A percentile compares a stretch with the other conserved stretches of the same genome.
Evolutionary conservation across 768 basidiomycete genomes (phyloP).

Genomic region (Trametes cinnabarina): DNA sequence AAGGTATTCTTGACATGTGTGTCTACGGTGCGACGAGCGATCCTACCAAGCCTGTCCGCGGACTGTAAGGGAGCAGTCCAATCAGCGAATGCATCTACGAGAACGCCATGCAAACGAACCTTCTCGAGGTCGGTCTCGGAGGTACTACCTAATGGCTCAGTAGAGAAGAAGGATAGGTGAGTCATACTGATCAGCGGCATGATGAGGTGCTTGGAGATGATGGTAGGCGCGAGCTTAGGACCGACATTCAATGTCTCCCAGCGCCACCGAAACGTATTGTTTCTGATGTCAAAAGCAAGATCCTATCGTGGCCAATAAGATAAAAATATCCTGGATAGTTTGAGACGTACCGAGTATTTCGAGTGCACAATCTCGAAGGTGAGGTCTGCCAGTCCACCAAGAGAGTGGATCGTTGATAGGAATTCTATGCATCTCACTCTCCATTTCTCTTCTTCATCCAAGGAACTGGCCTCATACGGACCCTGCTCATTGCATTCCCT

Average conservation of each 20-base stretch:
- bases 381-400: constrained; percentile 56
- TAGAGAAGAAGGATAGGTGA: constrained; percentile 64
- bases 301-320: constrained; percentile 45
- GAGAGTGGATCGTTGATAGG: constrained; percentile 57
- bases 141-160: constrained; percentile 55
- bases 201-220: constrained; percentile 77
- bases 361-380: constrained; percentile 61
- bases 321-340: constrained; percentile 13
- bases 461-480: constrained; percentile 27
- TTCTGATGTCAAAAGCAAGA: constrained; percentile 59
- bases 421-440: constrained; percentile 51
- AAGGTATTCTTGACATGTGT: constrained; percentile 72
- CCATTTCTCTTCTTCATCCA: constrained; percentile 61
- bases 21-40: constrained; percentile 64
- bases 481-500: constrained; percentile 48
- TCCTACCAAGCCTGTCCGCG: constrained; percentile 67
- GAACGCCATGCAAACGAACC: constrained; percentile 30
- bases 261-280: constrained; percentile 66
- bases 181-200: constrained; percentile 71
- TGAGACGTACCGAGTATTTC: constrained; percentile 52
- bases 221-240: constrained; percentile 61
- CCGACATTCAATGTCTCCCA: constrained; percentile 75
- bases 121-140: constrained; percentile 63
- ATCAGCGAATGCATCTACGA: constrained; percentile 9
- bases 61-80: constrained; percentile 44